phyloP scores from a whole-genome alignment of 352 stramenopile species.

The Lagenidium sp. region DNA sequence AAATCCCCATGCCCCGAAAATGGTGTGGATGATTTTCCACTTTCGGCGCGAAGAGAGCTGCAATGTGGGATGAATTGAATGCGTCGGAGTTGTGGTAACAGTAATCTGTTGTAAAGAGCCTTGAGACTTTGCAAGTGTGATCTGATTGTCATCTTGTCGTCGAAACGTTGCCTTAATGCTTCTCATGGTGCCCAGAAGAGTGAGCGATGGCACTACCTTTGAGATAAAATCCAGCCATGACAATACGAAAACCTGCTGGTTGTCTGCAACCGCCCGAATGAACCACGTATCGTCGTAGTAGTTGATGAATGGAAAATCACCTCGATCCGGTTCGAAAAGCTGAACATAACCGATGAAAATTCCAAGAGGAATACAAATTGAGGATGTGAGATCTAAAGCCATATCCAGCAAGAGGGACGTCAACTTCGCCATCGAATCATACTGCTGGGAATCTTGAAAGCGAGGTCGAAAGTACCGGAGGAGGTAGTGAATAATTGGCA shows the following conservation, averaged over 20 bases:
- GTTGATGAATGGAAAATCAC: slow-evolving; percentile 10
- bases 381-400: slow-evolving; percentile 9
- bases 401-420: slow-evolving; percentile 3
- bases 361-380: slow-evolving; percentile 7
- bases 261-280: slow-evolving; percentile 10
- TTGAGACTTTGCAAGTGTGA: no score
- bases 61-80: no score
- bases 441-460: no score
- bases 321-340: background rate
- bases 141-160: no score
- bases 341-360: slow-evolving; percentile 11
- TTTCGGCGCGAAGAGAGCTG: no score
- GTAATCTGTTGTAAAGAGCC: no score
- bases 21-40: no score
- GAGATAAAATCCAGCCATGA: slow-evolving; percentile 13
- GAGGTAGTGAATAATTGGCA: background rate
- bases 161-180: background rate
- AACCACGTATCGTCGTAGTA: slow-evolving; percentile 16
- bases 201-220: slow-evolving; percentile 2
- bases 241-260: slow-evolving; percentile 12
- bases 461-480: background rate
- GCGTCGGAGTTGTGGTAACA: no score
- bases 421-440: no score
- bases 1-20: slow-evolving; percentile 4
- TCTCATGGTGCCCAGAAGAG: slow-evolving; percentile 1